These are phyloP conservation scores for Sporisorium reilianum DNA, from an alignment of 1,284 basidiomycete genomes.

Conservation along the genomic window DNA sequence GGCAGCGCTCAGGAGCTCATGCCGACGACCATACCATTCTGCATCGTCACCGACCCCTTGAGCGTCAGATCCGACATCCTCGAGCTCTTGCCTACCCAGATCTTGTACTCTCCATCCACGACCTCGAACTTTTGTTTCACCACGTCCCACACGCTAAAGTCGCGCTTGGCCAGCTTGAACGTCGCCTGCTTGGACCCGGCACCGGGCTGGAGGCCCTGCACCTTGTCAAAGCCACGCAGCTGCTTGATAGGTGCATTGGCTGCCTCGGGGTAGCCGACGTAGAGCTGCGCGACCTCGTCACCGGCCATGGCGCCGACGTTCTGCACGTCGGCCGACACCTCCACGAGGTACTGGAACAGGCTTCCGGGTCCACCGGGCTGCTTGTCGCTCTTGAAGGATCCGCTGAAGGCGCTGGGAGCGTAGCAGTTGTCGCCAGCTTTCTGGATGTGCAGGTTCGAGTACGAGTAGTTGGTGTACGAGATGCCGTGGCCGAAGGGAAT, in stretches of 20 bases:
- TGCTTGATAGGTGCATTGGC: conserved; percentile 34
- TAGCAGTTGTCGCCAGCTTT: conserved; percentile 29
- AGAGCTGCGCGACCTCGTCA: conserved; percentile 72
- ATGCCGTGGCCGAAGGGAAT: conserved; percentile 86
- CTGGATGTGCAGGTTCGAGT: conserved; percentile 33
- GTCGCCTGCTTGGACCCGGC: conserved; percentile 33
- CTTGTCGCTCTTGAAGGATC: conserved; percentile 24
- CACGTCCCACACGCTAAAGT: conserved; percentile 52
- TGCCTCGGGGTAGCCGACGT: conserved; percentile 42
- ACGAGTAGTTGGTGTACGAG: conserved; percentile 81
- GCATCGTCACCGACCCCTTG: conserved; percentile 29
- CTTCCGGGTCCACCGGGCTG: conserved; percentile 32
- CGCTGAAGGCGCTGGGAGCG: conserved; percentile 21
- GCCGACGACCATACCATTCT: conserved; percentile 21
- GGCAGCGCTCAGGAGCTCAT: conserved; percentile 6
- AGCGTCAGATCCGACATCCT: conserved; percentile 18
- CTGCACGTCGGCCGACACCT: conserved; percentile 70
- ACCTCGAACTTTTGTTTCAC: conserved; percentile 45
- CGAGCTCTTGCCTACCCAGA: conserved; percentile 45
- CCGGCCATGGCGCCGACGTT: conserved; percentile 71
- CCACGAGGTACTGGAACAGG: conserved; percentile 72
- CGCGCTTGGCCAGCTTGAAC: conserved; percentile 45
- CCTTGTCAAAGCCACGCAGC: conserved; percentile 59
- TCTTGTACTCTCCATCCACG: conserved; percentile 42
- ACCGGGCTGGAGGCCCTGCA: conserved; percentile 25